phyloP scores from a whole-genome alignment of 768 basidiomycete genomes.

The Leccinum boreale region DNA sequence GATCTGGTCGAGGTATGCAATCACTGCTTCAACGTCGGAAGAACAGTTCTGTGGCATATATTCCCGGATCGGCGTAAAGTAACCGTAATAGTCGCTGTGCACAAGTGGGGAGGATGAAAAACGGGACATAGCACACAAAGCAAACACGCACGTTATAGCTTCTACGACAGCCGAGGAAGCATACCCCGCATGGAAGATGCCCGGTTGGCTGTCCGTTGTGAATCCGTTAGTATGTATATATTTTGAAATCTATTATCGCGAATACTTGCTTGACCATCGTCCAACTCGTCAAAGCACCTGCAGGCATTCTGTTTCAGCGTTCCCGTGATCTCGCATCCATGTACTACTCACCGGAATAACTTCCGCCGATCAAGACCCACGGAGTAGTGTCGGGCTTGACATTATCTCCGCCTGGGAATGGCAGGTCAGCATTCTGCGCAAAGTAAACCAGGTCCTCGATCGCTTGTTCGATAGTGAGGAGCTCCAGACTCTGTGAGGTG shows the following conservation, averaged over 20 bases:
- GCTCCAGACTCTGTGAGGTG: constrained; percentile 49
- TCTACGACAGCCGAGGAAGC: not conserved
- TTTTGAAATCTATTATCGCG: not conserved
- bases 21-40: not conserved
- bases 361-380: not conserved
- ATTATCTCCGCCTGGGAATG: constrained; percentile 63
- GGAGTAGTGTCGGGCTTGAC: constrained; percentile 49
- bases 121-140: not conserved
- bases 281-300: not conserved
- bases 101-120: not conserved
- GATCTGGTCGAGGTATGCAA: not conserved
- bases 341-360: not conserved
- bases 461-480: constrained; percentile 71
- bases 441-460: constrained; percentile 74
- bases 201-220: not conserved
- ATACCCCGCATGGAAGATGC: not conserved
- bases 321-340: not conserved
- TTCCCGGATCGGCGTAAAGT: not conserved
- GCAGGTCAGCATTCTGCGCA: constrained; percentile 59
- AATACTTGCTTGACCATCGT: not conserved
- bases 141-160: not conserved
- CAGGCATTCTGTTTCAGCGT: not conserved
- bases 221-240: not conserved
- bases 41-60: not conserved
- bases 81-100: not conserved